Evolutionary conservation across 139 green algal species (phyloP).

Genomic region (Coelastrella sp.): DNA sequence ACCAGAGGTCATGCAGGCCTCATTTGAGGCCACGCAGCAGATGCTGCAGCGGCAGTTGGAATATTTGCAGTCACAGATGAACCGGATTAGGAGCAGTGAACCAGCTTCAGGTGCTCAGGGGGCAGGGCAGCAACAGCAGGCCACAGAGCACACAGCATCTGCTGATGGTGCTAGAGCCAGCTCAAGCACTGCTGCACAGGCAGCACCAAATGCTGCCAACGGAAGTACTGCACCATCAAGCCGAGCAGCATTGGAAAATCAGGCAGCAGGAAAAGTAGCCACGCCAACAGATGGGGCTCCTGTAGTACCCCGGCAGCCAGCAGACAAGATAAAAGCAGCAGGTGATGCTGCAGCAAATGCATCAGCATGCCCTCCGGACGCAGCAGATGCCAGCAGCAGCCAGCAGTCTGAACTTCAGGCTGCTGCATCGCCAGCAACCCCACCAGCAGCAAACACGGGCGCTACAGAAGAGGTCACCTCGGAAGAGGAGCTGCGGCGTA

Average conservation of each 20-base stretch:
- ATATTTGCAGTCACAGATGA: constrained; percentile 58
- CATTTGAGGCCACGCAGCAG: constrained; percentile 63
- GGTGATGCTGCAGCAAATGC: not conserved
- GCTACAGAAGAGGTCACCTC: not conserved
- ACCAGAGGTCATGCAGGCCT: constrained; percentile 40
- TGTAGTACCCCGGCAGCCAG: not conserved
- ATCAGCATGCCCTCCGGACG: not conserved
- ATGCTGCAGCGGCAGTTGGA: constrained; percentile 65
- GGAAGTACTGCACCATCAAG: not conserved
- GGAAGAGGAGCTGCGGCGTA: constrained; percentile 1
- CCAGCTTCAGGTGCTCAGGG: not conserved
- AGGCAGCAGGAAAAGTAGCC: not conserved
- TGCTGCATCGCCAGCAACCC: not conserved
- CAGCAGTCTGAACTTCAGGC: not conserved
- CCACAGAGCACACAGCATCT: constrained; percentile 10
- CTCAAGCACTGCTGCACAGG: not conserved
- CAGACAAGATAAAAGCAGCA: not conserved
- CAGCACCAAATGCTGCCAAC: not conserved
- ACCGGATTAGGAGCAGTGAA: not conserved
- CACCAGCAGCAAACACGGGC: not conserved
- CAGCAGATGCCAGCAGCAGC: not conserved
- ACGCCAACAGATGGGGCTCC: not conserved
- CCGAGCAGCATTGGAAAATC: not conserved
- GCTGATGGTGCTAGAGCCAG: not conserved
- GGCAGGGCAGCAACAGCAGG: not conserved